Evolutionary conservation across 495 filamentous ascomycete genomes (phyloP), one percentile per base, ranked within the genome.

Genomic region (Daldinia bambusicola): DNA sequence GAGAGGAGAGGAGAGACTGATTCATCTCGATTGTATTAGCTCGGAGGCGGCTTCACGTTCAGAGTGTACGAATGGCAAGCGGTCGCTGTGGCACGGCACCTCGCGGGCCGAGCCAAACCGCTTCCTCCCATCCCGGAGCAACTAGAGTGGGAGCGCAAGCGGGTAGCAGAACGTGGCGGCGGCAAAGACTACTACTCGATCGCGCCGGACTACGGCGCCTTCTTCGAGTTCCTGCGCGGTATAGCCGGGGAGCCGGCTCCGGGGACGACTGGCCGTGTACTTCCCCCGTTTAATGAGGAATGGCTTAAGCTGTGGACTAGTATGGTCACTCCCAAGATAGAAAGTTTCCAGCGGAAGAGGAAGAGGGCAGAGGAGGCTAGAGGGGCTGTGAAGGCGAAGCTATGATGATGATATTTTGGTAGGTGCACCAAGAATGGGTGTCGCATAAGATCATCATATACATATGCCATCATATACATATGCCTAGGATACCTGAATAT

Each of bases 11-110:
- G 6, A 41, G n/a, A 14, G 6, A 41, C 36, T 20, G 32, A 34
- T 34, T 14, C 18, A 40, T 1, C 14, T 36, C 2, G 34, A 50
- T 40, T 30, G 61, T 0, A n/a, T 38, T 26, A 84, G 64, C 80
- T 87, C 12, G 83, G 82, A 18, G 86, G 83, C 8, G 87, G 84
- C 0, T 79, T 89, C n/a, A 88, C 84, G 3, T 87, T 89, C 77
- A 83, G 83, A 22, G 80, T 88, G 1, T 89, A 86, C 56, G 87
- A 89, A 77, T 89, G 84, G 84, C 87, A 89, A 74, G 87, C 87
- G 13, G 86, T 89, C 1, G 82, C 84, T 0, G 83, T 84, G 0
- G 87, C 87, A 0, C 84, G 87, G 5, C 80, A 86, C 6, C 77
- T 89, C 1, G 84, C 87, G 0, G 87, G 87, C n/a, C 79, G 78